phyloP scores from a whole-genome alignment of 768 basidiomycete genomes.

The Lactarius psammicola region DNA sequence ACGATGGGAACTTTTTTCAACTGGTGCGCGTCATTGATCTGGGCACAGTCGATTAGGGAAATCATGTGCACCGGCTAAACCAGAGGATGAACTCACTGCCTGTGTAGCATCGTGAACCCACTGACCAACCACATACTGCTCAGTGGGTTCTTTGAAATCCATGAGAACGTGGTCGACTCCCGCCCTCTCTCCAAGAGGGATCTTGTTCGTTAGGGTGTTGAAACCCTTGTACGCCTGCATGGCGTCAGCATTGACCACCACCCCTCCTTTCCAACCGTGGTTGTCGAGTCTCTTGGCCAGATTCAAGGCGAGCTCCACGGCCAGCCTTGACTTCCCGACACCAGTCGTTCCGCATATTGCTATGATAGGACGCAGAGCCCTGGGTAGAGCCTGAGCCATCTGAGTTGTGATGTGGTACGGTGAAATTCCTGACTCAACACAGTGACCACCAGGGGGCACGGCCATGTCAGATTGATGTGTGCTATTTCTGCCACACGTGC shows the following conservation, averaged over 20 bases:
- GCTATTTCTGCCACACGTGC: not conserved
- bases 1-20: constrained; percentile 74
- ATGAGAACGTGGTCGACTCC: constrained; percentile 89
- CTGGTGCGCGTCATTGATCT: constrained; percentile 76
- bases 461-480: not conserved
- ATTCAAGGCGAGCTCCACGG: constrained; percentile 78
- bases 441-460: not conserved
- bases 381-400: not conserved
- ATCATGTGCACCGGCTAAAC: not conserved
- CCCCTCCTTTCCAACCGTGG: constrained; percentile 56
- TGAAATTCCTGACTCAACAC: not conserved
- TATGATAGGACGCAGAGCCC: constrained; percentile 62
- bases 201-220: constrained; percentile 93
- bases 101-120: constrained; percentile 84
- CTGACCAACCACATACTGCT: constrained; percentile 82
- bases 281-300: constrained; percentile 39
- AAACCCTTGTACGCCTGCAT: constrained; percentile 96
- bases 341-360: constrained; percentile 92
- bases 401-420: not conserved
- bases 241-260: constrained; percentile 92
- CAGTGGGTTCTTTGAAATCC: constrained; percentile 81
- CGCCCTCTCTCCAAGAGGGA: constrained; percentile 67
- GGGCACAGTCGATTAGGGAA: constrained; percentile 22
- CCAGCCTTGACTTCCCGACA: constrained; percentile 92
- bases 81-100: constrained; percentile 51